Evolutionary conservation across 495 filamentous ascomycete species (phyloP), one percentile per base, ranked within the genome.

Genomic region (Staphylotrichum longicolle): DNA sequence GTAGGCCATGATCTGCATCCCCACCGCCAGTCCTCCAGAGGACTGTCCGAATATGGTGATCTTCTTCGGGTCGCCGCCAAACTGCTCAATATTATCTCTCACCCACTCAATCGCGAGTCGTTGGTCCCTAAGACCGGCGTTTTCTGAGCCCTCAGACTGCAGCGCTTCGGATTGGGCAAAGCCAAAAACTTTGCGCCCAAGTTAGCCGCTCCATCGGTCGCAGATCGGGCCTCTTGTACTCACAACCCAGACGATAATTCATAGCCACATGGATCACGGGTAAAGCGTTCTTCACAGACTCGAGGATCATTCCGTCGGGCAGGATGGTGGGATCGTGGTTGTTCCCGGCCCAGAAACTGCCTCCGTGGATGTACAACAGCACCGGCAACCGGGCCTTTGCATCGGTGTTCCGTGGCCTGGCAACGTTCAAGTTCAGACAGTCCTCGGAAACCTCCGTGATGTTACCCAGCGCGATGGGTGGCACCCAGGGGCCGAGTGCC

Each of bases 1-100:
- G n/a, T 53, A 53, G 34, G 50, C 33, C 50, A 53, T 53, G 12
- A 53, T 53, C 6, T 53, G 50, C 35, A 53, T 15, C 8, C 50
- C 50, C 4, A 53, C 50, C 4, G 50, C 32, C 0, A 53, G 50
- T 5, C 48, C 58, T 20, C 82, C 82, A 5, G 82, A 83, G 20
- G 77, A 82, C 62, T 86, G 80, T 11, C 84, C 85, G 44, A 77
- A 80, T 47, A 86, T 78, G 0, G 77, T 78, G 63, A 87, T 81
- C 15, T 74, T 76, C 0, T 69, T 51, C 14, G 58, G 48, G 2
- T 63, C 62, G 1, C 62, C 62, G 4, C 62, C 86, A 65, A 88
- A 88, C n/a, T 71, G 75, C 63, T 65, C 72, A 52, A 86, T 83
- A 63, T 87, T 85, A 37, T 78, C 72, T n/a, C 78, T 74, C 3